Conservation (phyloP, 2,329 filamentous ascomycete genomes). For the Diaporthe australafricana region DNA sequence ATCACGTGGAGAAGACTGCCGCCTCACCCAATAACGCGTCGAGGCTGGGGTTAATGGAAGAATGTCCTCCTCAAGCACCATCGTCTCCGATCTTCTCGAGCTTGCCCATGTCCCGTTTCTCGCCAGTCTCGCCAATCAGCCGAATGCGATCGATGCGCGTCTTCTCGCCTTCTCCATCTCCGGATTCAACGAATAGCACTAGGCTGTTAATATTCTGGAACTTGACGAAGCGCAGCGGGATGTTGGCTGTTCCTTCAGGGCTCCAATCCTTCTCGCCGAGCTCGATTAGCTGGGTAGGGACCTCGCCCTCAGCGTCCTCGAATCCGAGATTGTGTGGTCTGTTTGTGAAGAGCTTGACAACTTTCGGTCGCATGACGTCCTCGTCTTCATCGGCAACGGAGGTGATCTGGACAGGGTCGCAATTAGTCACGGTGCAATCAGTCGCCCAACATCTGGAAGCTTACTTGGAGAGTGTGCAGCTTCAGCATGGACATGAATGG, state of each 20-base stretch:
- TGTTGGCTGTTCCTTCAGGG: constrained; percentile 76
- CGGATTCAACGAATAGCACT: constrained; percentile 89
- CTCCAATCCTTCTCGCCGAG: constrained; percentile 86
- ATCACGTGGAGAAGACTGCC: background rate
- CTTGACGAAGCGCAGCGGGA: constrained; percentile 90
- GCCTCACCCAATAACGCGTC: constrained; percentile 9
- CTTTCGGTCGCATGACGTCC: constrained; percentile 82
- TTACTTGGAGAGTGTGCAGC: constrained; percentile 82
- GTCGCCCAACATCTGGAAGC: constrained; percentile 35
- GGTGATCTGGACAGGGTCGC: constrained; percentile 74
- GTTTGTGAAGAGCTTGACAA: constrained; percentile 89
- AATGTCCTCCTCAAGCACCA: constrained; percentile 61
- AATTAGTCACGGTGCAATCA: background rate
- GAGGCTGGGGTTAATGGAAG: background rate
- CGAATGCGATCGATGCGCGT: constrained; percentile 83
- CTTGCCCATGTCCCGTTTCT: constrained; percentile 94
- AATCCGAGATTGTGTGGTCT: constrained; percentile 91
- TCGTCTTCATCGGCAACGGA: constrained; percentile 77
- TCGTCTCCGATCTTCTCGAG: constrained; percentile 93
- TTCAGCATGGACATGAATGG: constrained; percentile 91
- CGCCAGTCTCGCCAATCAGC: constrained; percentile 88
- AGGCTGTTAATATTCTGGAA: constrained; percentile 94
- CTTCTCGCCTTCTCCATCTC: constrained; percentile 85
- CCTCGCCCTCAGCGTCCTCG: constrained; percentile 89
- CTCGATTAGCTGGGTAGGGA: constrained; percentile 82